phyloP scores from a whole-genome alignment of 2,329 filamentous ascomycete genomes.

The Calcarisporium arbuscula region DNA sequence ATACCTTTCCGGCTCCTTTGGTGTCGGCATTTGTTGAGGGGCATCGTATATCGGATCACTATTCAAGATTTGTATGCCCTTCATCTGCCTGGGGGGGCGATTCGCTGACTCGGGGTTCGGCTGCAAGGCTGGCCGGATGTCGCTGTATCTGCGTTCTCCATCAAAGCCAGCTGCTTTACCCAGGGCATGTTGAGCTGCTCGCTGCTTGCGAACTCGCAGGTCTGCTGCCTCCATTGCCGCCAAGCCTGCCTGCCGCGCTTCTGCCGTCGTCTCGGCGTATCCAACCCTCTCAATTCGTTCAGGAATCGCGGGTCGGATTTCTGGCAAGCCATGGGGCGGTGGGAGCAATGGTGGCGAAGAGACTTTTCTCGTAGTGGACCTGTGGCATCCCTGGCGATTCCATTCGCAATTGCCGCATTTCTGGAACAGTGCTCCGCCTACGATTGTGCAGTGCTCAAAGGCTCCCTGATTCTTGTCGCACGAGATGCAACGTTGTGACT shows the following conservation, averaged over 20 bases:
- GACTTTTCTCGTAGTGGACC: conserved; percentile 15
- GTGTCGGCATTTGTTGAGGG: conserved; percentile 19
- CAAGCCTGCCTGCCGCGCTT: background rate
- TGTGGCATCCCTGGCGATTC: conserved; percentile 34
- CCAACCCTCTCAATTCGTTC: too few relatives aligned
- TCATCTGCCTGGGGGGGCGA: too few relatives aligned
- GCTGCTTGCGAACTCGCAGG: conserved; percentile 1
- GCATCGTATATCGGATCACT: too few relatives aligned
- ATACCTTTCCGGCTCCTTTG: conserved; percentile 17
- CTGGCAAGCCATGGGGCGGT: too few relatives aligned
- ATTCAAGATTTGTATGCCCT: too few relatives aligned
- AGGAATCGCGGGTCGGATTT: too few relatives aligned
- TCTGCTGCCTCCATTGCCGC: background rate
- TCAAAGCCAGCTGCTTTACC: conserved; percentile 4
- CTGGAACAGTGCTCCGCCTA: conserved; percentile 34
- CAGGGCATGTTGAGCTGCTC: conserved; percentile 5
- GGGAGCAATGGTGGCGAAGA: too few relatives aligned
- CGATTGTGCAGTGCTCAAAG: conserved; percentile 38
- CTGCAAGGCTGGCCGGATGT: too few relatives aligned
- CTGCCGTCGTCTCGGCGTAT: background rate
- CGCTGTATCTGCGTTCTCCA: too few relatives aligned
- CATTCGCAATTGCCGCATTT: conserved; percentile 48
- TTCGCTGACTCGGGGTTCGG: too few relatives aligned
- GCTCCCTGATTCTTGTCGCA: conserved; percentile 37
- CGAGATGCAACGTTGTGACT: conserved; percentile 30